These are phyloP conservation scores for Incumbomyces delicatus DNA, from an alignment of 2,329 filamentous ascomycete genomes.

Conservation along the genomic window DNA sequence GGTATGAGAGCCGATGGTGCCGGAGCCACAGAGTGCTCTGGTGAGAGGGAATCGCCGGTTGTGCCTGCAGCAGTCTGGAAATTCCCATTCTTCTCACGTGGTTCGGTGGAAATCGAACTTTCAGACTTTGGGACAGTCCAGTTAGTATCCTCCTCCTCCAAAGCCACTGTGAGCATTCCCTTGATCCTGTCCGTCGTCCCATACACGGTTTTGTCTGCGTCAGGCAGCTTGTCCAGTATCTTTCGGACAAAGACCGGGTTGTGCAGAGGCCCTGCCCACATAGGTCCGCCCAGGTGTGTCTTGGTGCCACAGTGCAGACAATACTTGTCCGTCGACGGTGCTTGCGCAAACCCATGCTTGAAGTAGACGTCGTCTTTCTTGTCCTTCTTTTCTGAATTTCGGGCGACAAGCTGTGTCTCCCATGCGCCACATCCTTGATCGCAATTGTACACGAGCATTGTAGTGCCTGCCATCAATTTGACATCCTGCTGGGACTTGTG, in stretches of 20 bases:
- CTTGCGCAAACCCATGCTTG: constrained; percentile 68
- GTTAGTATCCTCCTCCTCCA: constrained; percentile 56
- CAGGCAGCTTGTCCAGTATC: constrained; percentile 63
- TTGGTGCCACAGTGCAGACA: constrained; percentile 80
- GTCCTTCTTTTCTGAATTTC: constrained; percentile 55
- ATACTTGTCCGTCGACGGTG: constrained; percentile 52
- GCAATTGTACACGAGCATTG: constrained; percentile 87
- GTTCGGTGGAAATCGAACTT: background rate
- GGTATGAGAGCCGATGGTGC: constrained; percentile 30
- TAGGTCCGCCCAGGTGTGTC: constrained; percentile 82
- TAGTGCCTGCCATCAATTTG: constrained; percentile 83
- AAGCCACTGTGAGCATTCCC: constrained; percentile 81
- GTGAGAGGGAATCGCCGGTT: constrained; percentile 7
- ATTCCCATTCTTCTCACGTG: background rate
- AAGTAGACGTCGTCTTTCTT: constrained; percentile 65
- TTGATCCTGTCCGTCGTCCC: constrained; percentile 71
- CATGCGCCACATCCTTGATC: constrained; percentile 86
- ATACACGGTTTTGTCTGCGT: constrained; percentile 60
- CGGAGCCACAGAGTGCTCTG: constrained; percentile 22
- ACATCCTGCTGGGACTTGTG: constrained; percentile 71
- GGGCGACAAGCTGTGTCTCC: constrained; percentile 69
- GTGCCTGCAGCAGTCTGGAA: background rate
- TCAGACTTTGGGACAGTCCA: constrained; percentile 11
- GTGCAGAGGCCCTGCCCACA: constrained; percentile 89
- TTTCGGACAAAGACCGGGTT: constrained; percentile 71